Evolutionary conservation across 106 monocot species (phyloP), one percentile per base, ranked within the genome.

Genomic region (Dioscorea alata): DNA sequence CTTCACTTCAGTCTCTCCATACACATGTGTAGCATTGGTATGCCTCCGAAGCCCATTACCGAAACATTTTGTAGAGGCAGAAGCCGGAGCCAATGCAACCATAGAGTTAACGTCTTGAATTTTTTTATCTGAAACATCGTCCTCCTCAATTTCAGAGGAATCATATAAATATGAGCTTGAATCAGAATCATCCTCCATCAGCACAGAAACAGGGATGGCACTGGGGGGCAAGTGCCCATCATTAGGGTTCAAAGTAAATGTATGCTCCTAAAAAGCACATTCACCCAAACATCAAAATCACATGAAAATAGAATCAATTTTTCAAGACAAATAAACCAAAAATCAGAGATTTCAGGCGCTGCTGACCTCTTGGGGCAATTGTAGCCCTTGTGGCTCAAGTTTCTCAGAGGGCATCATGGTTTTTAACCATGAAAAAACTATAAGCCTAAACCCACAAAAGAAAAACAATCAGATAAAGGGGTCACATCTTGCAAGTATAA

Each of bases 91-190:
- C 34, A 66, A 42, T 8, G 42, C 42, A 42, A 6, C 42, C 5
- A 6, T 25, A 31, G 63, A 32, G 28, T 64, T 50, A 23, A 34
- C 74, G 23, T 65, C 58, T n/a, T 61, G 60, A 4, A 67, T 23
- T 33, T 61, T 78, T 34, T 65, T 17, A 20, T 13, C 51, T 49
- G 49, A 33, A 22, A 34, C 50, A n/a, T 82, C 84, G 49, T 71
- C 77, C 50, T 97, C 86, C 49, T 88, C 95, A 2, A 72, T 73
- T 28, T 85, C 92, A 0, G 97, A 81, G 4, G 77, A 83, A 33
- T 81, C 92, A 23, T 99, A 87, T 83, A 79, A 79, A 49, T 99
- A 80, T 0, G 97, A 92, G 17, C 87, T 89, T 1, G 71, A 78
- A 10, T 75, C 85, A 12, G 67, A 75, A 33, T 70, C 80, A 2